Conservation (phyloP, 441 rosid genomes). For the Adansonia grandidieri region DNA sequence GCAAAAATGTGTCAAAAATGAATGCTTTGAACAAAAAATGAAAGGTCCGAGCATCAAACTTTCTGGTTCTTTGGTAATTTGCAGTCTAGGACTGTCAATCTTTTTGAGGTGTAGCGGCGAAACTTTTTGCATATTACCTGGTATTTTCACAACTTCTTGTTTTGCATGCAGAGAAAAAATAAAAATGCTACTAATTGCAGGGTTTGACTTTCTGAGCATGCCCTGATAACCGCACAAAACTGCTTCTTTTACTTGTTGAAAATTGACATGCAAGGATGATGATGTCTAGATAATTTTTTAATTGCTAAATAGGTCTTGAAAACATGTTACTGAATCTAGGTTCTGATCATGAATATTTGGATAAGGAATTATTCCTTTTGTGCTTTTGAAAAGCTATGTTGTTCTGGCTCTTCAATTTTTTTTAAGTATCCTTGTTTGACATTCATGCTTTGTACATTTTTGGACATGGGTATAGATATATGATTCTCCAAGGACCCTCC, state of each 20-base stretch:
- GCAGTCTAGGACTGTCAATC: not conserved
- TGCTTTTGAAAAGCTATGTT: too few relatives aligned
- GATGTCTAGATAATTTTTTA: not conserved
- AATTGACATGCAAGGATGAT: not conserved
- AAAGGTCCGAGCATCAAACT: not conserved
- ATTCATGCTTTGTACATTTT: too few relatives aligned
- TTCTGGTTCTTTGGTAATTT: not conserved
- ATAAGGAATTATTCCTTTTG: not conserved
- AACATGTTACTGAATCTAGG: not conserved
- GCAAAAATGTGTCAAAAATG: too few relatives aligned
- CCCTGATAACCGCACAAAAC: not conserved
- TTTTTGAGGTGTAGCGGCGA: not conserved
- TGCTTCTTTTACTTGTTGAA: not conserved
- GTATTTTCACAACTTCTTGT: not conserved
- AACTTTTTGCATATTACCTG: not conserved
- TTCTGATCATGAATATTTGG: not conserved
- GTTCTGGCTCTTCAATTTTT: too few relatives aligned
- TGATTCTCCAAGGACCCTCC: too few relatives aligned
- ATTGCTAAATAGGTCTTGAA: not conserved
- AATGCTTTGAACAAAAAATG: too few relatives aligned
- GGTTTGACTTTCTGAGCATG: slow-evolving; percentile 1
- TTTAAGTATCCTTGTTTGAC: too few relatives aligned
- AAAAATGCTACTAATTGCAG: not conserved
- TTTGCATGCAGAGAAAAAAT: slow-evolving; percentile 8
- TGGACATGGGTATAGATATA: too few relatives aligned